Percentiles rank a stretch among this genome's conserved stretches.
Conservation (phyloP, 129 eudicot species). For the Escallonia herrerae region DNA sequence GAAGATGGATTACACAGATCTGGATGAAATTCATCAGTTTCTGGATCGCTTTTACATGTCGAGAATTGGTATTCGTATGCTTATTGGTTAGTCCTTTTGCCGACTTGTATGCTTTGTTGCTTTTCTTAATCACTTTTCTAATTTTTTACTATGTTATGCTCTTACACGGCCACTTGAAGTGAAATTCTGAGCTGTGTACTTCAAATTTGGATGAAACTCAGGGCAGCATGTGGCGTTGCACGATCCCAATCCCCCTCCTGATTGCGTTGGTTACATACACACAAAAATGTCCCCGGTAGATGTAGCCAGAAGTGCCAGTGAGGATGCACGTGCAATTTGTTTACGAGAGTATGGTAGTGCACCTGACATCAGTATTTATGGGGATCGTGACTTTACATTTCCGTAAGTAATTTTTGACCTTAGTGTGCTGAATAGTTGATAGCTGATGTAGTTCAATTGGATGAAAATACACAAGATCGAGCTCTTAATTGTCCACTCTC, state of each 20-base stretch:
- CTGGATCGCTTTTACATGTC: conserved; percentile 97
- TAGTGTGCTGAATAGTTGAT: too few relatives aligned
- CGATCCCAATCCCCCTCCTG: conserved; percentile 80
- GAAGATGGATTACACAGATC: conserved; percentile 49
- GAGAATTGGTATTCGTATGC: conserved; percentile 96
- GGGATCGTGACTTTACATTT: conserved; percentile 82
- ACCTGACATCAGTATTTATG: conserved; percentile 78
- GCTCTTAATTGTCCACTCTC: neutral
- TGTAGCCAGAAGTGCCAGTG: conserved; percentile 84
- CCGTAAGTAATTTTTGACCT: conserved; percentile 51
- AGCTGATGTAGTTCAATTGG: too few relatives aligned
- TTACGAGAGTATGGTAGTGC: conserved; percentile 86
- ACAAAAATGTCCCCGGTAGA: conserved; percentile 90
- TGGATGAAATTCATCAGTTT: conserved; percentile 87
- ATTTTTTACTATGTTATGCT: neutral
- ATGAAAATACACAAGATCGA: too few relatives aligned
- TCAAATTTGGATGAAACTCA: conserved; percentile 24
- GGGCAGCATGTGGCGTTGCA: conserved; percentile 98
- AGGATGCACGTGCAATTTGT: conserved; percentile 90
- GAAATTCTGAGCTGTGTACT: conserved; percentile 13
- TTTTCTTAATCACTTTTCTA: too few relatives aligned
- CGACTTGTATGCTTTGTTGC: neutral
- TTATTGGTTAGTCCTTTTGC: conserved; percentile 57
- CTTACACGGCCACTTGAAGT: neutral
- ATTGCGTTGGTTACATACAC: conserved; percentile 76